These are phyloP conservation scores for Phytophthora pseudosyringae DNA, from an alignment of 352 stramenopile species.

Conservation along the genomic window DNA sequence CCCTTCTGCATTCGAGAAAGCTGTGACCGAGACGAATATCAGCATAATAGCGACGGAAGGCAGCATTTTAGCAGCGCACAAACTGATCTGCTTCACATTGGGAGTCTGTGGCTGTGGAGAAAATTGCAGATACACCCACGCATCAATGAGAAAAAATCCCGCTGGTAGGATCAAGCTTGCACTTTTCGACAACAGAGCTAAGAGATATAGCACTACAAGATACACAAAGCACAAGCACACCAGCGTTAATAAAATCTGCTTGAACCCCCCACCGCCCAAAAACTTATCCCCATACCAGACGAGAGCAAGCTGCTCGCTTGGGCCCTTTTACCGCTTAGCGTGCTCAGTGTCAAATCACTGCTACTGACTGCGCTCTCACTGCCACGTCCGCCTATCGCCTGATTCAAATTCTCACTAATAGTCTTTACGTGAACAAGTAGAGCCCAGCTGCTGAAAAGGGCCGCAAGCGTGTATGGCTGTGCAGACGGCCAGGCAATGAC, in stretches of 20 bases:
- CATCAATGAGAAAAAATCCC: constrained; percentile 43
- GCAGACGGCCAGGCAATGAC: constrained; percentile 71
- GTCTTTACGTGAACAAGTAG: constrained; percentile 32
- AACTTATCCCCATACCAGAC: constrained; percentile 19
- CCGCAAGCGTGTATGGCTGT: constrained; percentile 62
- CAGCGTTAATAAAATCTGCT: neutral
- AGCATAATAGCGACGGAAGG: constrained; percentile 26
- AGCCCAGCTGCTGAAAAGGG: constrained; percentile 49
- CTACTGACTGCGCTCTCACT: neutral
- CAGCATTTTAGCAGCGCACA: constrained; percentile 27
- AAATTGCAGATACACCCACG: constrained; percentile 20
- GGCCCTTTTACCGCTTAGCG: neutral
- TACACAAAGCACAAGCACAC: neutral
- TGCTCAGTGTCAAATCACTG: neutral
- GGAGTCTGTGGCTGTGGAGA: neutral
- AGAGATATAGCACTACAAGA: constrained; percentile 38
- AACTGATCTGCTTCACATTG: neutral
- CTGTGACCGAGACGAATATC: constrained; percentile 38
- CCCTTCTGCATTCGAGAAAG: constrained; percentile 51
- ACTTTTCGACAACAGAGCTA: constrained; percentile 58
- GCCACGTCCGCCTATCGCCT: neutral
- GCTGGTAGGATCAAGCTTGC: constrained; percentile 42
- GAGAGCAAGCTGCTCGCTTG: neutral
- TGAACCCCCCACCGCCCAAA: neutral
- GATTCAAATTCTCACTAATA: constrained; percentile 6